These are phyloP conservation scores for Dictyostelium citrinum DNA, from an alignment of 78 protist species.

Conservation along the genomic window DNA sequence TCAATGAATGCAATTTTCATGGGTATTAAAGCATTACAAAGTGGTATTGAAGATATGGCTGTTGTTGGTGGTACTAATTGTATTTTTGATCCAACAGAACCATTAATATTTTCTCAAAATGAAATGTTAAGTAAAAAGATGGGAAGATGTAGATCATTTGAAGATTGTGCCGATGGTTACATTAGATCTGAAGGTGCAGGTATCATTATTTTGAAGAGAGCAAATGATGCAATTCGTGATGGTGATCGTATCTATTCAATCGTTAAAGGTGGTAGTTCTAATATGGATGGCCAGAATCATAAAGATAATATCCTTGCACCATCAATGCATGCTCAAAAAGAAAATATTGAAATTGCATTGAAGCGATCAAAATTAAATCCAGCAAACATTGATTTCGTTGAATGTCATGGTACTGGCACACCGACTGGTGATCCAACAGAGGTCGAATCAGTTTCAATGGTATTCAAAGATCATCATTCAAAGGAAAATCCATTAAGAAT, in stretches of 20 bases:
- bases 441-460: neutral
- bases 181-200: conserved; percentile 87
- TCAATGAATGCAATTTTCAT: conserved; percentile 80
- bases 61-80: conserved; percentile 83
- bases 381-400: conserved; percentile 12
- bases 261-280: conserved; percentile 1
- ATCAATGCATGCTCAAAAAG: neutral
- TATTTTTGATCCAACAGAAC: conserved; percentile 17
- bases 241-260: conserved; percentile 10
- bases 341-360: neutral
- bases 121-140: neutral
- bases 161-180: conserved; percentile 89
- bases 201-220: neutral
- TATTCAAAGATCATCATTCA: neutral
- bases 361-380: neutral
- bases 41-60: conserved; percentile 75
- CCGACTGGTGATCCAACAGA: conserved; percentile 82
- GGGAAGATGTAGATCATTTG: conserved; percentile 83
- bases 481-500: conserved; percentile 21
- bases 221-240: neutral
- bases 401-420: conserved; percentile 81
- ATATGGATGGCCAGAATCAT: conserved; percentile 1
- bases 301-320: neutral
- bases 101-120: neutral
- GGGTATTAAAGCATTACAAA: conserved; percentile 55